Evolutionary conservation across 495 filamentous ascomycete species (phyloP).

Genomic region (Xanthoparmelia taractica): DNA sequence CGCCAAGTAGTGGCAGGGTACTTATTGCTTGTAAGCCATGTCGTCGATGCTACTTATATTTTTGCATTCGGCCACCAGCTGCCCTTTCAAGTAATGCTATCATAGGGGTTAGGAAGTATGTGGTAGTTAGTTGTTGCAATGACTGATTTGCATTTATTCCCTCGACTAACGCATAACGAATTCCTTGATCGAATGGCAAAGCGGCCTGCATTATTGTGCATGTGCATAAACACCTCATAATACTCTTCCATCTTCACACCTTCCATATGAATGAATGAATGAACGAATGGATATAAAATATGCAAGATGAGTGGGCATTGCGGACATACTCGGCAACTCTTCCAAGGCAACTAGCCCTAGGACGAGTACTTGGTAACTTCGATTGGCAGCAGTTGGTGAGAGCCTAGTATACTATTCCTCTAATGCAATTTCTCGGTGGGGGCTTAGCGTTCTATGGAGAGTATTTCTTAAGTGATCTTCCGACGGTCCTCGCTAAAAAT

Average conservation of each 20-base stretch:
- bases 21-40: too few species aligned
- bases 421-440: too few species aligned
- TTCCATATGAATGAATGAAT: not conserved
- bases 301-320: conserved; percentile 10
- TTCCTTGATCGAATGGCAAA: not conserved
- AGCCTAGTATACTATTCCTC: too few species aligned
- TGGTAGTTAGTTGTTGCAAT: not conserved
- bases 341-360: not conserved
- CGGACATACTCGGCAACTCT: not conserved
- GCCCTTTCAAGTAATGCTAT: too few species aligned
- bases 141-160: conserved; percentile 10
- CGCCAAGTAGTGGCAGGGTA: too few species aligned
- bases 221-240: not conserved
- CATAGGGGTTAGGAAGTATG: too few species aligned
- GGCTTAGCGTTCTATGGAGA: too few species aligned
- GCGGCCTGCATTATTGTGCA: not conserved
- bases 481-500: too few species aligned
- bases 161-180: not conserved
- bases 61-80: too few species aligned
- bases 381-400: not conserved
- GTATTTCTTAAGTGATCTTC: too few species aligned
- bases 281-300: too few species aligned
- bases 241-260: not conserved
- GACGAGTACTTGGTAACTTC: not conserved
- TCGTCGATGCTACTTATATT: too few species aligned